Conservation (phyloP, 2,329 filamentous ascomycete genomes). For the Mariannaea elegans region DNA sequence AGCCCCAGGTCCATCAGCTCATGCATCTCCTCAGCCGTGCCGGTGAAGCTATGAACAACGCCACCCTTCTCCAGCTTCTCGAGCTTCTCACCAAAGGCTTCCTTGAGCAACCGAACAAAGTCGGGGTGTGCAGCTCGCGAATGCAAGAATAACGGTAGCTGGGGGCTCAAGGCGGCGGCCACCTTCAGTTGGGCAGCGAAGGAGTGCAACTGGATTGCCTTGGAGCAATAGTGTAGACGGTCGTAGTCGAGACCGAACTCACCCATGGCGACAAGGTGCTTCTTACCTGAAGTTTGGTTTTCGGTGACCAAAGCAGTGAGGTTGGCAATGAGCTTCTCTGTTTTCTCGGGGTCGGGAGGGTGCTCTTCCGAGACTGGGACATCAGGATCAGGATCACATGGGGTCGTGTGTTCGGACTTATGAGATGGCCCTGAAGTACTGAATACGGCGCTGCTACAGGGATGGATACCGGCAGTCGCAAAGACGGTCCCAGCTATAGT, state of each 20-base stretch:
- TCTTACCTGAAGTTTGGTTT: slow-evolving; percentile 57
- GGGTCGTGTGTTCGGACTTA: slow-evolving; percentile 58
- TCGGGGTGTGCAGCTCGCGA: slow-evolving; percentile 87
- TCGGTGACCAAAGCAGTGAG: slow-evolving; percentile 72
- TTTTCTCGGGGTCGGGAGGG: slow-evolving; percentile 54
- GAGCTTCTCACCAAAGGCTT: slow-evolving; percentile 64
- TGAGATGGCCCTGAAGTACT: slow-evolving; percentile 59
- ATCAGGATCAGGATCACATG: slow-evolving; percentile 62
- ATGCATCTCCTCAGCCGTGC: slow-evolving; percentile 83
- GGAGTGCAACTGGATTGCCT: slow-evolving; percentile 81
- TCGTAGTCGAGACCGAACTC: slow-evolving; percentile 98
- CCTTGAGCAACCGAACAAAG: slow-evolving; percentile 77
- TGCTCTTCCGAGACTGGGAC: slow-evolving; percentile 60
- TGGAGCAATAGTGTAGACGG: slow-evolving; percentile 82
- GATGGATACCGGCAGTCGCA: slow-evolving; percentile 92
- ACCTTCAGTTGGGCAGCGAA: slow-evolving; percentile 86
- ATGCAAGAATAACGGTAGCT: slow-evolving; percentile 91
- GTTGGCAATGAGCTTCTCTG: slow-evolving; percentile 60
- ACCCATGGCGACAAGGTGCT: slow-evolving; percentile 78
- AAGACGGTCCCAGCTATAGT: slow-evolving; percentile 79
- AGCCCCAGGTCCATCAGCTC: slow-evolving; percentile 82
- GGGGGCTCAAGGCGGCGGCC: slow-evolving; percentile 72
- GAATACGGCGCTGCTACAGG: slow-evolving; percentile 86
- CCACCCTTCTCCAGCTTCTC: slow-evolving; percentile 76
- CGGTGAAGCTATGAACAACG: slow-evolving; percentile 95